Base-by-base conservation (phyloP, 108 stramenopile species). In the Stephanodiscus triporus region DNA sequence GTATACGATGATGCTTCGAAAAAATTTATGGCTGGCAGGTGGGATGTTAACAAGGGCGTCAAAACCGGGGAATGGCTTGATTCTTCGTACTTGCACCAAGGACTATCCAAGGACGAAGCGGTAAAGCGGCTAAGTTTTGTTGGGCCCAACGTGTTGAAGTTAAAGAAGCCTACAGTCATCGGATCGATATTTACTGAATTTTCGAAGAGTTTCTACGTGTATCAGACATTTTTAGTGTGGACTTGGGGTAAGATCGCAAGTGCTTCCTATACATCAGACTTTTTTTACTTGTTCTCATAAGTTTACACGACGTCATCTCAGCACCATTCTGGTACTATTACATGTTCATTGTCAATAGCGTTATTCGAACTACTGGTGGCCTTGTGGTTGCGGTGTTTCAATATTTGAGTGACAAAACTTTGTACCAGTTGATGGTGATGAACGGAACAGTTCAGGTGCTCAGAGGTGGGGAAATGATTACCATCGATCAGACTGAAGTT, bases 181-280 rank as follows among this genome's bases (percentile, higher is more conserved):
- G 37, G 64, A 53, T 76, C 63, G 6, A 77, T 90, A 17, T 57
- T 50, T 0, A 40, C 72, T 11, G 89, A 90, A 70, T 83, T 88
- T 51, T 57, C 48, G 53, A 84, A 88, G 74, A 65, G 77, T 0
- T 90, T 90, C 58, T 90, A 90, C 60, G 55, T 83, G 8, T 90
- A 90, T 62, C 89, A 90, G 63, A 68, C 63, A 30, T 90, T 84
- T 62, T 83, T 90, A 76, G 72, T 88, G 22, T 90, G 89, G 89
- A 77, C 78, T 29, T 88, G 82, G 81, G 56, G 62, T 63, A 63
- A 63, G 62, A 34, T 6, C 17, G 5, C n/a, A 7, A 6, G 16
- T 42, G 43, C 4, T 8, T 43, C 30, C 13, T 0, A n/a, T 1
- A 1, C 10, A 30, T 30, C n/a, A n/a, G 6, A 57, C 16, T 30